phyloP scores from a whole-genome alignment of 306 rosid species.

The Trichosanthes truncata region DNA sequence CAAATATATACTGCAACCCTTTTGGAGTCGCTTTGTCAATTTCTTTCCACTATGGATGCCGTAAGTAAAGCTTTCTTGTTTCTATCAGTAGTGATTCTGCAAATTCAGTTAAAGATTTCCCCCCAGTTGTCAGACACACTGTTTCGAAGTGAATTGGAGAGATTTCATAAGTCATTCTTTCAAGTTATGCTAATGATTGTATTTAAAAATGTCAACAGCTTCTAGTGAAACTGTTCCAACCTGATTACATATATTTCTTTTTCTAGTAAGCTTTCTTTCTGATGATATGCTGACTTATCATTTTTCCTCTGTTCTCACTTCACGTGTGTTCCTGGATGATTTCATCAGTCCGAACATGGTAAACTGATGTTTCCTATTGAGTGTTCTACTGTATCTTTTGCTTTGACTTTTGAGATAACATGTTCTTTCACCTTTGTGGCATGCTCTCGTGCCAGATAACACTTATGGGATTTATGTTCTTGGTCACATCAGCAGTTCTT shows the following conservation, averaged over 20 bases:
- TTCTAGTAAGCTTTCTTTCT: background rate
- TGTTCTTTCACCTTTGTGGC: background rate
- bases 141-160: background rate
- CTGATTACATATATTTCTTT: background rate
- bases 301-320: background rate
- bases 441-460: slow-evolving; percentile 59
- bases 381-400: slow-evolving; percentile 4
- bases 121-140: background rate
- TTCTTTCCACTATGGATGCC: slow-evolving; percentile 97
- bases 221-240: background rate
- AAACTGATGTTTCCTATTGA: slow-evolving; percentile 12
- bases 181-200: background rate
- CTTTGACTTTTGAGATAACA: background rate
- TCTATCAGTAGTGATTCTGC: background rate
- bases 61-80: slow-evolving; percentile 33
- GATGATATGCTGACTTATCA: background rate
- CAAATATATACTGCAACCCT: slow-evolving; percentile 89
- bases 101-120: background rate
- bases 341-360: slow-evolving; percentile 92
- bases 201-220: background rate
- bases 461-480: slow-evolving; percentile 74
- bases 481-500: slow-evolving; percentile 66
- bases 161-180: background rate
- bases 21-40: slow-evolving; percentile 70
- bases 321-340: background rate